phyloP scores from a whole-genome alignment of 129 eudicot species.

The Flaveria robusta region DNA sequence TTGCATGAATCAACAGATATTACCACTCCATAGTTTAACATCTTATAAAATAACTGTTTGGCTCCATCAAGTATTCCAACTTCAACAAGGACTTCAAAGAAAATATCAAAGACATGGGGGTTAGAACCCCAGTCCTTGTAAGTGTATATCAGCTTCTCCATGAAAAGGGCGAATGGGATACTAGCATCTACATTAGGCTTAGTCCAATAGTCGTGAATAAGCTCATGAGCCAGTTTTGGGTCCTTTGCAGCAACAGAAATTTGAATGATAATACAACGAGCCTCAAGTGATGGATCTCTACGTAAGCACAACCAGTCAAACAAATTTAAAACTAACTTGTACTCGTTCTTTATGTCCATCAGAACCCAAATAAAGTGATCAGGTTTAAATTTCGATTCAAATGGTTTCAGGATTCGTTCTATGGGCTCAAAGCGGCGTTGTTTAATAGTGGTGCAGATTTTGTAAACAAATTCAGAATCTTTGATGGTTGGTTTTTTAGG shows the following conservation, averaged over 20 bases:
- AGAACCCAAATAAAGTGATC: conserved; percentile 95
- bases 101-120: conserved; percentile 80
- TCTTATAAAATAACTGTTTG: conserved; percentile 60
- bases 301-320: conserved; percentile 69
- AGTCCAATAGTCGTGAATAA: conserved; percentile 69
- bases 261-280: conserved; percentile 79
- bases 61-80: conserved; percentile 65
- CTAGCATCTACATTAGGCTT: conserved; percentile 54
- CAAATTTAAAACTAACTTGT: conserved; percentile 61
- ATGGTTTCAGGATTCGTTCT: conserved; percentile 57
- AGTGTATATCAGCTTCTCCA: conserved; percentile 80
- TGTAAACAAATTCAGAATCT: conserved; percentile 81
- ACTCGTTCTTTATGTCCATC: conserved; percentile 73
- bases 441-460: conserved; percentile 65
- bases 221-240: conserved; percentile 46
- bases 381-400: conserved; percentile 67
- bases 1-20: conserved; percentile 75
- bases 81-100: conserved; percentile 79
- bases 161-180: conserved; percentile 54
- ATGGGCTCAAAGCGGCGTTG: conserved; percentile 68
- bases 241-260: conserved; percentile 77
- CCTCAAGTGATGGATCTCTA: conserved; percentile 78
- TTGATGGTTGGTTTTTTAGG: conserved; percentile 68
- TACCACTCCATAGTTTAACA: conserved; percentile 72
- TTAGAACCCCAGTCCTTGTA: conserved; percentile 88